These are phyloP conservation scores for Prunus davidiana DNA, from an alignment of 306 rosid genomes.

Conservation along the genomic window DNA sequence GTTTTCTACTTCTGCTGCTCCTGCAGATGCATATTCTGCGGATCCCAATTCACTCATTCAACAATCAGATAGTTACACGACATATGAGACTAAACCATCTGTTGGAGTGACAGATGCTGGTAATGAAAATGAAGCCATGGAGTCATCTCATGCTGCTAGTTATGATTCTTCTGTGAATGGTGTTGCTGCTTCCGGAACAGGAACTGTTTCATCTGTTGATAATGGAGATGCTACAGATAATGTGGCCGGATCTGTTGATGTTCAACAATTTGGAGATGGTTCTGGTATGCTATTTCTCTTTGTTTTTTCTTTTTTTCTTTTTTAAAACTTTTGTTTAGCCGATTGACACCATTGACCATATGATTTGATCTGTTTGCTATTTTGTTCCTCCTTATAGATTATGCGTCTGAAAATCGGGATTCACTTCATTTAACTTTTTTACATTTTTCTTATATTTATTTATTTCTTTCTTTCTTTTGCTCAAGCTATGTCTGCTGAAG, in stretches of 20 bases:
- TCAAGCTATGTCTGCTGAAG: constrained; percentile 79
- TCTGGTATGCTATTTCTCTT: constrained; percentile 46
- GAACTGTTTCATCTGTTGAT: constrained; percentile 34
- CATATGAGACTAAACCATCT: constrained; percentile 34
- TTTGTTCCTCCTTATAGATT: background rate
- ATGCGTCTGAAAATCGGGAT: background rate
- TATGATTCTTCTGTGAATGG: constrained; percentile 59
- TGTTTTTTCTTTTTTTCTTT: background rate
- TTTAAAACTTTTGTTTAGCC: background rate
- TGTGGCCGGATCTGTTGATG: constrained; percentile 43
- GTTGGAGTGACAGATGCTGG: constrained; percentile 34
- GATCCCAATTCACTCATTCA: constrained; percentile 50
- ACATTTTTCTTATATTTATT: constrained; percentile 3
- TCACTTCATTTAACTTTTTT: background rate
- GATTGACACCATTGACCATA: background rate
- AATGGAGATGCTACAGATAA: constrained; percentile 62
- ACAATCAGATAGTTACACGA: constrained; percentile 43
- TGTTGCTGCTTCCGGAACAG: constrained; percentile 20
- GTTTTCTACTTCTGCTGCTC: constrained; percentile 28
- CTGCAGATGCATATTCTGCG: constrained; percentile 33
- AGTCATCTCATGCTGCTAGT: constrained; percentile 27
- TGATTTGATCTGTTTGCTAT: background rate
- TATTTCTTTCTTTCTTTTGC: constrained; percentile 13
- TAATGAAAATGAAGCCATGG: constrained; percentile 34
- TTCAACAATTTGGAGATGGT: constrained; percentile 62